Percentiles rank a stretch among this genome's conserved stretches.
phyloP scores from a whole-genome alignment of 176 grass and related monocot genomes.

The Cymbopogon citratus region DNA sequence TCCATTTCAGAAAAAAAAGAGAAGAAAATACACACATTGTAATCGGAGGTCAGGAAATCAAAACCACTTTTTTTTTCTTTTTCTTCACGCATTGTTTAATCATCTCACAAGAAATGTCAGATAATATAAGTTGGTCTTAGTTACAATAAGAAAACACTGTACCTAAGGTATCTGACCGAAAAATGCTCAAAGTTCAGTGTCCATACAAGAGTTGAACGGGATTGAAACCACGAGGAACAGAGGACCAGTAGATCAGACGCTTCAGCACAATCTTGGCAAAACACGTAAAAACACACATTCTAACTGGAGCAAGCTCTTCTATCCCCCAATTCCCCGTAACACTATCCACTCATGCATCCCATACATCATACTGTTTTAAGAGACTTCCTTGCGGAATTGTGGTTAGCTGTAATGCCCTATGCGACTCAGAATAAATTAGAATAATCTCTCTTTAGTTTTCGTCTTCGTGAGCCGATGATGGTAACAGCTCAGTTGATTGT shows the following conservation, averaged over 20 bases:
- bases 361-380: constrained; percentile 25
- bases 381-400: constrained; percentile 27
- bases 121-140: constrained; percentile 21
- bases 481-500: constrained; percentile 10
- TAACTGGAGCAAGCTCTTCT: constrained; percentile 17
- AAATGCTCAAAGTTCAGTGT: constrained; percentile 22
- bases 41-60: not conserved
- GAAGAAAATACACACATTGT: not conserved
- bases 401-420: constrained; percentile 16
- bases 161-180: constrained; percentile 13
- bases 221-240: not conserved
- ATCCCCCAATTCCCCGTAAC: constrained; percentile 6
- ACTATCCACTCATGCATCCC: constrained; percentile 23
- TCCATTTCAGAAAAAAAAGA: not conserved
- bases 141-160: constrained; percentile 38
- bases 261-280: not conserved
- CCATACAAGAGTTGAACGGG: not conserved
- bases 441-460: constrained; percentile 18
- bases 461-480: constrained; percentile 1
- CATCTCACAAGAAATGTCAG: constrained; percentile 12
- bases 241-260: not conserved
- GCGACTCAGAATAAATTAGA: constrained; percentile 23
- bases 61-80: not conserved
- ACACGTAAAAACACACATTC: constrained; percentile 10
- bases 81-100: constrained; percentile 1